phyloP scores from a whole-genome alignment of 1,139 yeast species.

The Debaryomyces udenii region DNA sequence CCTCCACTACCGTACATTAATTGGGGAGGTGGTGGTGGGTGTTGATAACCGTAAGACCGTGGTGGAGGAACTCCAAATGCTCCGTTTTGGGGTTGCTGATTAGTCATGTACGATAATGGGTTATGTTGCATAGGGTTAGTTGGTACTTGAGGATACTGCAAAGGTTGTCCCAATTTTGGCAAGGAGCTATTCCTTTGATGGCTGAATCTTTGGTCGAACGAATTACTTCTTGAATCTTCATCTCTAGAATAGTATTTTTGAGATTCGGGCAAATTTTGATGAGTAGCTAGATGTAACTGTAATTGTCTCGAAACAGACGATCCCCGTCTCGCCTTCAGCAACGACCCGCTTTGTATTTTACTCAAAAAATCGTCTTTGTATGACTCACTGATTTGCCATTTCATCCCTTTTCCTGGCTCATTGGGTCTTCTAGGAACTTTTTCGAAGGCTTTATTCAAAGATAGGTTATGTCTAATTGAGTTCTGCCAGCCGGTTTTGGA shows the following conservation, averaged over 20 bases:
- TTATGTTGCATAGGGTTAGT: slow-evolving; percentile 27
- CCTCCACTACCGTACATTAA: slow-evolving; percentile 18
- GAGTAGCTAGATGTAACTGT: slow-evolving; percentile 73
- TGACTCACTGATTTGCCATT: slow-evolving; percentile 92
- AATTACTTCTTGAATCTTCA: slow-evolving; percentile 12
- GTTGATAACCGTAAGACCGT: slow-evolving; percentile 16
- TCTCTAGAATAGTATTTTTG: slow-evolving; percentile 32
- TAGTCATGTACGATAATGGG: slow-evolving; percentile 27
- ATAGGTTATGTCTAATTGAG: slow-evolving; percentile 61
- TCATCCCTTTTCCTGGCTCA: slow-evolving; percentile 99
- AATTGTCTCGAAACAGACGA: slow-evolving; percentile 77
- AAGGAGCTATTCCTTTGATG: slow-evolving; percentile 23
- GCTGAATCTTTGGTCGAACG: slow-evolving; percentile 20
- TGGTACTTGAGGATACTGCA: slow-evolving; percentile 20
- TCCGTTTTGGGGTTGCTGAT: slow-evolving; percentile 21
- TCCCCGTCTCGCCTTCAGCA: slow-evolving; percentile 76
- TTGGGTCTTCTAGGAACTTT: slow-evolving; percentile 93
- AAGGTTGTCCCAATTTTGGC: slow-evolving; percentile 25
- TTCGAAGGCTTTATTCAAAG: slow-evolving; percentile 68
- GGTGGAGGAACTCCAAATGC: slow-evolving; percentile 10
- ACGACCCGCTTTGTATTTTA: slow-evolving; percentile 74
- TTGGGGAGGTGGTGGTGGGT: slow-evolving; percentile 17
- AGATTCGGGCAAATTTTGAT: slow-evolving; percentile 64
- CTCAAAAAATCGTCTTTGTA: slow-evolving; percentile 82
- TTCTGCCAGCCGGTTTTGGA: slow-evolving; percentile 89